Base-by-base conservation (phyloP, 2,329 filamentous ascomycete species). In the Fusarium citri region DNA sequence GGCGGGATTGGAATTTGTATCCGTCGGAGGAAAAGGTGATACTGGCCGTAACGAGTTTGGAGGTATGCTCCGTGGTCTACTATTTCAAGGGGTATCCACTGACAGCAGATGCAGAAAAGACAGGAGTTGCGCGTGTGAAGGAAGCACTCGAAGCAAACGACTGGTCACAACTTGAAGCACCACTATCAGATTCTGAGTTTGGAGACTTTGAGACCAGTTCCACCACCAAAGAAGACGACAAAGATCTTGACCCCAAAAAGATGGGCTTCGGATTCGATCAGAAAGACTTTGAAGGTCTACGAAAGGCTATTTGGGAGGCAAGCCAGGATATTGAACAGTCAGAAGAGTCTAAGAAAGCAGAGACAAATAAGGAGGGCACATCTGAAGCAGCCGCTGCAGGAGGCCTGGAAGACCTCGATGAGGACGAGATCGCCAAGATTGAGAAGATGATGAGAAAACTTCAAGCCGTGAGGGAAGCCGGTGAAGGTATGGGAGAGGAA, bases 101-200 rank as follows among this genome's bases (percentile, higher is more conserved):
- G 30, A 78, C 59, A 42, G 6, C 15, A 28, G 5, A 16, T 2
- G 12, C 62, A 88, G 89, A 91, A 77, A 86, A 85, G 63, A 85
- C 83, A 31, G 89, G 89, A 18, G 83, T 91, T 40, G 81, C 86
- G 2, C 83, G 90, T 12, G 83, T 88, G 4, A 81, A 83, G 11
- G 89, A 92, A 74, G 89, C 89, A 0, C 78, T 92, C 16, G 85
- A 91, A 73, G 82, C 88, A 18, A 92, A 91, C 74, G 89, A 91
- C 77, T 92, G 90, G 90, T 83, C 81, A 4, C 78, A 80, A 55
- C 68, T 69, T 14, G 72, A 70, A 11, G 70, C 49, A 9, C 76
- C 69, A 18, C 69, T 72, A 26, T 67, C 68, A 23, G 66, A 72
- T 46, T 77, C 74, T 6, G 77, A 79, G 40, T 77, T 77, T 59